Conservation (phyloP, 176 grass and related monocot genomes). For the Rhipidocladum racemiflorum region DNA sequence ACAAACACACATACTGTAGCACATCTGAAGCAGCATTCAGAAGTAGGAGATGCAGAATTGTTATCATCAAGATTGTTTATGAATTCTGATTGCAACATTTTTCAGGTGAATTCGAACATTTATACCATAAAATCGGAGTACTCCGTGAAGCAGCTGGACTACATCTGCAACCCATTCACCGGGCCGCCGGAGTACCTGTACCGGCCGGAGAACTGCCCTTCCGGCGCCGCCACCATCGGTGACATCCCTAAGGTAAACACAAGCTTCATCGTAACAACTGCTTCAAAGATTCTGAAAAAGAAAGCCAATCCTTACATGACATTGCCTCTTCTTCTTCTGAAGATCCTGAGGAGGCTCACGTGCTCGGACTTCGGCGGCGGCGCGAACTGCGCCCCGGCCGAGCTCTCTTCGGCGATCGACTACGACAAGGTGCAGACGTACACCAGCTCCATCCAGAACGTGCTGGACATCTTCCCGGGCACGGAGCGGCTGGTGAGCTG, state of each 20-base stretch:
- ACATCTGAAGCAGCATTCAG: not conserved
- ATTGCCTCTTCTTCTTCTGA: not conserved
- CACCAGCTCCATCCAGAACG: conserved; percentile 81
- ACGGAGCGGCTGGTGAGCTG: conserved; percentile 75
- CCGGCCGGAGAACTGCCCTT: conserved; percentile 69
- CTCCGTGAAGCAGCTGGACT: conserved; percentile 54
- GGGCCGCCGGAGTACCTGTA: conserved; percentile 76
- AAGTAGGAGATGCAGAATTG: not conserved
- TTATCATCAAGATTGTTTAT: not conserved
- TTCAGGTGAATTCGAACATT: conserved; percentile 78
- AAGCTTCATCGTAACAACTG: not conserved
- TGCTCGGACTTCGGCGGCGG: conserved; percentile 56
- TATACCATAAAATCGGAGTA: conserved; percentile 55
- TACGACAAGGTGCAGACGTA: conserved; percentile 80
- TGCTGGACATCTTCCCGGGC: conserved; percentile 82
- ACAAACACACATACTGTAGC: no score
- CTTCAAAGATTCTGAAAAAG: not conserved
- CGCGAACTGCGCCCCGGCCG: conserved; percentile 42
- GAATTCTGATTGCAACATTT: not conserved
- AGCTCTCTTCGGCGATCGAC: conserved; percentile 62
- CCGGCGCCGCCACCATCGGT: conserved; percentile 66
- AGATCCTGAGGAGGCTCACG: conserved; percentile 73
- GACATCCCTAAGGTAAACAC: conserved; percentile 74
- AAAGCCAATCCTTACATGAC: not conserved
- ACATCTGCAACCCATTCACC: conserved; percentile 88